Evolutionary conservation across 495 filamentous ascomycete species (phyloP), one percentile per base, ranked within the genome.

Genomic region (Aspergillus cavernicola): DNA sequence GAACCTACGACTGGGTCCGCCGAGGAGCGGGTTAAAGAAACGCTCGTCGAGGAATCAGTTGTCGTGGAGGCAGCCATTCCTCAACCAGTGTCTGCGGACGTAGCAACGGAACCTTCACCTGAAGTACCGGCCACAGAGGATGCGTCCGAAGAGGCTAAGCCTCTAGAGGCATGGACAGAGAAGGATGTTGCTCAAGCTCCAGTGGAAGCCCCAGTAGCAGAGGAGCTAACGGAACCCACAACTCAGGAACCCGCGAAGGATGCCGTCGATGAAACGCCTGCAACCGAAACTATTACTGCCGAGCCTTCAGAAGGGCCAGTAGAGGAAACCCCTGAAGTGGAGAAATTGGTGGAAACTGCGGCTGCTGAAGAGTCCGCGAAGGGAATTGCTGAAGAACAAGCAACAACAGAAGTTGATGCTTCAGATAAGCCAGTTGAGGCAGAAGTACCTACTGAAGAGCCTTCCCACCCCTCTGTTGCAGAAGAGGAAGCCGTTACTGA

Each of bases 271-370:
- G 29, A 40, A 50, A 29, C 31, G 10, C 18, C 31, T 29, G 35
- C 38, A 10, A 52, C 37, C 8, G 44, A 43, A 24, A 33, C 50
- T 19, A 6, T 35, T 18, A 49, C 54, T 23, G 40, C 29, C 12
- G 56, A 63, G 29, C 29, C 47, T 6, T 36, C 29, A 4, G 26
- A 59, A 16, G 54, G 40, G 36, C 23, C 20, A 44, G 24, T 5
- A 24, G 31, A 31, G 13, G 24, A 44, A 1, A 19, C 41, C 24
- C 15, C 41, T 24, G 41, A 44, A 44, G 40, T 20, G 10, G 28
- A 46, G 5, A 18, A 33, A 33, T 16, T 10, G 15, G 18, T 16
- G 6, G 26, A 46, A 13, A 22, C 28, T 33, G 42, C 26, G 11
- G 3, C 26, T 1, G 16, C 8, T 22, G 41, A 44, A 16, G 22